Evolutionary conservation across 257 asterid genomes (phyloP).

Genomic region (Solanum chmielewskii): DNA sequence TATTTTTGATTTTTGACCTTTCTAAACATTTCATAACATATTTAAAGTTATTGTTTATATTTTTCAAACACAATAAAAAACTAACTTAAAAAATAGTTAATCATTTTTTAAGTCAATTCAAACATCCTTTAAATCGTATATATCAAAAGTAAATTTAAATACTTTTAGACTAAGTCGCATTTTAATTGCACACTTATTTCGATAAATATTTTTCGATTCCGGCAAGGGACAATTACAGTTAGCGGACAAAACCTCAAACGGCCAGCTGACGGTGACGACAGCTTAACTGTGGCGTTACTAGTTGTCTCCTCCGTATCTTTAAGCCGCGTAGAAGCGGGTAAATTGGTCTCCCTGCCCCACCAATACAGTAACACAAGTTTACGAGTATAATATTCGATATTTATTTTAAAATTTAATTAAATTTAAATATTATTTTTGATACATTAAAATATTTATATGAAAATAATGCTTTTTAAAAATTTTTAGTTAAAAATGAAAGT

Average conservation of each 20-base stretch:
- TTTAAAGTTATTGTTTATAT: too few relatives aligned
- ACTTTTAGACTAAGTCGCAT: background rate
- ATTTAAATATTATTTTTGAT: too few relatives aligned
- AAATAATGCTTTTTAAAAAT: too few relatives aligned
- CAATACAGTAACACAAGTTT: conserved; percentile 7
- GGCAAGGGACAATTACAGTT: background rate
- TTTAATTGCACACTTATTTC: background rate
- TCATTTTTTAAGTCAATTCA: too few relatives aligned
- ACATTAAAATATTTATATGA: too few relatives aligned
- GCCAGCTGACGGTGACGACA: background rate
- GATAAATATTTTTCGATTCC: background rate
- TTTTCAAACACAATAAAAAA: too few relatives aligned
- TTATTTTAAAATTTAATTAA: too few relatives aligned
- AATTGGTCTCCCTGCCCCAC: conserved; percentile 15
- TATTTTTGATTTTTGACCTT: too few relatives aligned
- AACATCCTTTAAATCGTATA: too few relatives aligned
- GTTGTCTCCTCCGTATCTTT: background rate
- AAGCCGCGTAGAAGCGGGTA: conserved; percentile 44
- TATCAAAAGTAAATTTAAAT: accelerated
- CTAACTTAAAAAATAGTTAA: too few relatives aligned
- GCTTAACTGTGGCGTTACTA: background rate
- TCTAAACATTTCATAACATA: too few relatives aligned
- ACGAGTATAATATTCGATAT: too few relatives aligned
- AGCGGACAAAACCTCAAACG: background rate
- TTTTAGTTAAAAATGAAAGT: background rate